A percentile compares a stretch with the other conserved stretches of the same genome.
Evolutionary conservation across 208 protist species (phyloP).

Genomic region (Crithidia mellificae): DNA sequence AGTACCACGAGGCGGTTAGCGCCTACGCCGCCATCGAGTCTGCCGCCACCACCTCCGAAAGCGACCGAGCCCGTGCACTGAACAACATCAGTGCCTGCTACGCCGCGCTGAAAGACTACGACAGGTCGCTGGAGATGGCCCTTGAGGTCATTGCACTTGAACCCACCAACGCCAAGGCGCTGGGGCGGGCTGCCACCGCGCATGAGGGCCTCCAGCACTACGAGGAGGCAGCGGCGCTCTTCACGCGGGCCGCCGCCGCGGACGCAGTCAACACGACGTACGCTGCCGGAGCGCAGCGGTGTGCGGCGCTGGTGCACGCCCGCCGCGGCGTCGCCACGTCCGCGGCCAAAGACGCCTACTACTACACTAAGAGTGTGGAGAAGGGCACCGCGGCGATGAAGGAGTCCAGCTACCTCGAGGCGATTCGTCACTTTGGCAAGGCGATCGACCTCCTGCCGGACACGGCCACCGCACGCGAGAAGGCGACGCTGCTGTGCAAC

Average conservation of each 20-base stretch:
- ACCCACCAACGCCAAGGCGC: constrained; percentile 50
- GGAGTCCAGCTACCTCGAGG: constrained; percentile 61
- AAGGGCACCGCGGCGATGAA: constrained; percentile 73
- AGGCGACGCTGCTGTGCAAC: constrained; percentile 69
- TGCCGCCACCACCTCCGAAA: constrained; percentile 10
- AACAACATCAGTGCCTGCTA: constrained; percentile 87
- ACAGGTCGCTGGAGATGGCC: constrained; percentile 50
- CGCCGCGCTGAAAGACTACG: constrained; percentile 59
- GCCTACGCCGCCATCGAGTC: constrained; percentile 51
- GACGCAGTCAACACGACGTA: constrained; percentile 45
- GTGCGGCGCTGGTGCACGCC: constrained; percentile 50
- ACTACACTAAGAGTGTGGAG: constrained; percentile 79
- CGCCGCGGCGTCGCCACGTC: constrained; percentile 43
- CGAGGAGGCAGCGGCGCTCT: constrained; percentile 52
- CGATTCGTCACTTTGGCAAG: constrained; percentile 76
- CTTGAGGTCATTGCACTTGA: constrained; percentile 55
- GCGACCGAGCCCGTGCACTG: constrained; percentile 56
- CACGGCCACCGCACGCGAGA: constrained; percentile 29
- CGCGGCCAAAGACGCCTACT: constrained; percentile 55
- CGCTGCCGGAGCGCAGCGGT: constrained; percentile 30
- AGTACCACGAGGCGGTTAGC: constrained; percentile 58
- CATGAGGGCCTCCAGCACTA: constrained; percentile 74
- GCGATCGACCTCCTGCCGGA: constrained; percentile 64
- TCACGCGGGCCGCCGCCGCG: constrained; percentile 35
- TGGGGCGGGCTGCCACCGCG: constrained; percentile 67